phyloP scores from a whole-genome alignment of 2,329 filamentous ascomycete genomes.

The Magnaporthiopsis incrustans region DNA sequence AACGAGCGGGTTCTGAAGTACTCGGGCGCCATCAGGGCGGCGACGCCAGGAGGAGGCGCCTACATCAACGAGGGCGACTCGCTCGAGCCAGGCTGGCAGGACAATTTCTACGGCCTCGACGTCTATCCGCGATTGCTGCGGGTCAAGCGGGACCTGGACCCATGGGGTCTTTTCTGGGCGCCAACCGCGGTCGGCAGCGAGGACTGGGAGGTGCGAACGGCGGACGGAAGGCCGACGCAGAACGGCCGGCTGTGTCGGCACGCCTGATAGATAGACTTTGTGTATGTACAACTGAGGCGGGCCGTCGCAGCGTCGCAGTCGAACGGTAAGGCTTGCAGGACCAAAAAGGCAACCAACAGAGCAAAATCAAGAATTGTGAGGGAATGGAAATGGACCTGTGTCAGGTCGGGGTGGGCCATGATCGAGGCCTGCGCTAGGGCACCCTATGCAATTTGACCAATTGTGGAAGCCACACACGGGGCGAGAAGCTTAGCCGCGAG shows the following conservation, averaged over 20 bases:
- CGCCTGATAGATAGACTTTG: neutral
- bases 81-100: conserved; percentile 24
- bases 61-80: conserved; percentile 35
- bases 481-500: neutral
- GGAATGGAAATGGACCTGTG: neutral
- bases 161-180: conserved; percentile 25
- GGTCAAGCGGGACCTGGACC: conserved; percentile 33
- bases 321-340: neutral
- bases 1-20: conserved; percentile 11
- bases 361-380: neutral
- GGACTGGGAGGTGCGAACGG: conserved; percentile 11
- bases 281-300: neutral
- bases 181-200: conserved; percentile 13
- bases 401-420: neutral
- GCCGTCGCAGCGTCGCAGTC: neutral
- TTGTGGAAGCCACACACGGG: neutral
- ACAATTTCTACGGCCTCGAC: conserved; percentile 24
- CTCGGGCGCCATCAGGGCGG: conserved; percentile 15
- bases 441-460: neutral
- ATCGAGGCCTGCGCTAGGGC: neutral
- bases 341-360: neutral
- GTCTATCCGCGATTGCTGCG: conserved; percentile 21
- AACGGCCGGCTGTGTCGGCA: conserved; percentile 11
- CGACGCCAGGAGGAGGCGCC: conserved; percentile 23
- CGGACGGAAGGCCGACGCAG: conserved; percentile 11